These are phyloP conservation scores for Pseudogymnoascus sp. DNA, from an alignment of 2,329 filamentous ascomycete species.

Conservation along the genomic window DNA sequence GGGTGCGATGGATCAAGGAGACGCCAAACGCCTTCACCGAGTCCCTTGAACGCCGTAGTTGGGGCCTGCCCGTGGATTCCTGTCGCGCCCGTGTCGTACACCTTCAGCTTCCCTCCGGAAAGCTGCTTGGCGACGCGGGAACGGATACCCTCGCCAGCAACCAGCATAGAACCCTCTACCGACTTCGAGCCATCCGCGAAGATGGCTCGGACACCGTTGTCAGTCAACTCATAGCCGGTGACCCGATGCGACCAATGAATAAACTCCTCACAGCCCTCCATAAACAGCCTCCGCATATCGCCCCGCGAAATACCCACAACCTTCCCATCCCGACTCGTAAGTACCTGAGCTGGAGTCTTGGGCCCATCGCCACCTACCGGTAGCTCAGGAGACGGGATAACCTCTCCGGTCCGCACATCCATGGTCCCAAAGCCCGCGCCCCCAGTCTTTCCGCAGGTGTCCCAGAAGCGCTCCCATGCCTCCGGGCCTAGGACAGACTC, in stretches of 20 bases:
- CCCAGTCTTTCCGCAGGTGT: conserved; percentile 50
- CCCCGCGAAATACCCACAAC: conserved; percentile 54
- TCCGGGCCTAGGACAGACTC: conserved; percentile 46
- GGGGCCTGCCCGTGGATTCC: conserved; percentile 60
- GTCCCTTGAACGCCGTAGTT: conserved; percentile 48
- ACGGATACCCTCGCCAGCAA: conserved; percentile 56
- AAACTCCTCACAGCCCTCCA: conserved; percentile 45
- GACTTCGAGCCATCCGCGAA: conserved; percentile 55
- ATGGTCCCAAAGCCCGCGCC: conserved; percentile 43
- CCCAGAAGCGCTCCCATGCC: conserved; percentile 48
- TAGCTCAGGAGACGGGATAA: conserved; percentile 23
- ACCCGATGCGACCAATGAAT: conserved; percentile 50
- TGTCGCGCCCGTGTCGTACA: conserved; percentile 54
- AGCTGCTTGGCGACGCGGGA: conserved; percentile 53
- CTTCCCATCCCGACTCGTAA: conserved; percentile 48
- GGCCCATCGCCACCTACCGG: conserved; percentile 20
- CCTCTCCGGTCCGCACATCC: conserved; percentile 46
- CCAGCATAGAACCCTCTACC: conserved; percentile 48
- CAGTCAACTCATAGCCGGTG: conserved; percentile 49
- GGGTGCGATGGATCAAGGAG: conserved; percentile 41
- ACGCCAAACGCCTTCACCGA: conserved; percentile 56
- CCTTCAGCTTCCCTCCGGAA: conserved; percentile 48
- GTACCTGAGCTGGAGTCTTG: conserved; percentile 22
- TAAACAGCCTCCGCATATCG: conserved; percentile 53
- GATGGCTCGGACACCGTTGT: conserved; percentile 44